These are phyloP conservation scores for Corinectria fuckeliana DNA, from an alignment of 2,329 filamentous ascomycete genomes.

Conservation along the genomic window DNA sequence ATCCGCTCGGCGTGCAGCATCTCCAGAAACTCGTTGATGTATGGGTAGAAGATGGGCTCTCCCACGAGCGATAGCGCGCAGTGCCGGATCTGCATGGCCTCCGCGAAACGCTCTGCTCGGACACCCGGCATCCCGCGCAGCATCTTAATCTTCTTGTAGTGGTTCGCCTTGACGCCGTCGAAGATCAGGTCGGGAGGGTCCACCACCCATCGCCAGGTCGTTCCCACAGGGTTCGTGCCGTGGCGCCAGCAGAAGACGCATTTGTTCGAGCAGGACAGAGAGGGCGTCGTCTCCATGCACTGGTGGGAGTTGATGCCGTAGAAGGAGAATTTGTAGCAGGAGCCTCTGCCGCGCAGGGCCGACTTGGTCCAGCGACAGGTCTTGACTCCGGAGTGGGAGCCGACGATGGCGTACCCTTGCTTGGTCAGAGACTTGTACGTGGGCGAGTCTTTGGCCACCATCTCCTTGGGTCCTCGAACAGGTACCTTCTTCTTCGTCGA, in stretches of 20 bases:
- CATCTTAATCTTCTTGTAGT: conserved; percentile 98
- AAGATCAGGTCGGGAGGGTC: conserved; percentile 92
- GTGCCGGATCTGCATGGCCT: conserved; percentile 92
- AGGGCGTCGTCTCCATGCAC: conserved; percentile 98
- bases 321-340: conserved; percentile 97
- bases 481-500: conserved; percentile 52
- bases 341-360: conserved; percentile 88
- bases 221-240: conserved; percentile 95
- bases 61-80: conserved; percentile 92
- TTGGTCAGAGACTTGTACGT: conserved; percentile 91
- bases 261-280: conserved; percentile 95
- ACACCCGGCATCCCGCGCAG: conserved; percentile 93
- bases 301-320: conserved; percentile 97
- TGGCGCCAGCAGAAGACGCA: conserved; percentile 99
- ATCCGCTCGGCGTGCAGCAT: conserved; percentile 88
- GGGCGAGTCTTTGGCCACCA: conserved; percentile 91
- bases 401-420: conserved; percentile 94
- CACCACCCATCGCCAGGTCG: conserved; percentile 95
- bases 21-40: conserved; percentile 89
- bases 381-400: conserved; percentile 94
- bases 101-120: conserved; percentile 86
- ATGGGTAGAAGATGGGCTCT: conserved; percentile 98
- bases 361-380: conserved; percentile 99
- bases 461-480: conserved; percentile 72
- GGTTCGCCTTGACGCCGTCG: conserved; percentile 84